Evolutionary conservation across 2,329 filamentous ascomycete species (phyloP).

Genomic region (Gaeumannomyces sp.): DNA sequence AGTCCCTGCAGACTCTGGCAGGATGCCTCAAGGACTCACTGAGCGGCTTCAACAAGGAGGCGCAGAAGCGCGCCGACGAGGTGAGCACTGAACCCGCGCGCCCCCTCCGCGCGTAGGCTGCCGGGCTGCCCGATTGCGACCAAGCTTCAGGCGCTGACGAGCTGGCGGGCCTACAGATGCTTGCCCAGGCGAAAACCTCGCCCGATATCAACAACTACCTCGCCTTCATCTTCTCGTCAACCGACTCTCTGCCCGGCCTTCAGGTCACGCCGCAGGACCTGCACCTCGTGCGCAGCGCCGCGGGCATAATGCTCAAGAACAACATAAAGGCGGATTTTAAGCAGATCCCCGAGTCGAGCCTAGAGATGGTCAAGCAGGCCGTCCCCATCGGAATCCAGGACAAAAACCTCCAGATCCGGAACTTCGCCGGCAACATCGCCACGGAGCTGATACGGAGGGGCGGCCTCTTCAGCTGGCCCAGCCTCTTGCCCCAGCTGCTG

Average conservation of each 20-base stretch:
- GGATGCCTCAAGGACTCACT: slow-evolving; percentile 87
- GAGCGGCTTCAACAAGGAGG: slow-evolving; percentile 70
- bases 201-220: slow-evolving; percentile 98
- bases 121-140: background rate
- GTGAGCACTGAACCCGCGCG: slow-evolving; percentile 46
- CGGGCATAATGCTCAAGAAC: slow-evolving; percentile 94
- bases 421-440: slow-evolving; percentile 85
- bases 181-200: slow-evolving; percentile 77
- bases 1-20: slow-evolving; percentile 83
- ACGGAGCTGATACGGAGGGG: slow-evolving; percentile 83
- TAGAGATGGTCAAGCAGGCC: slow-evolving; percentile 72
- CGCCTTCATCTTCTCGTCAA: slow-evolving; percentile 77
- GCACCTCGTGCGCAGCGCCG: slow-evolving; percentile 74
- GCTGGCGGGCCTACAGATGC: slow-evolving; percentile 59
- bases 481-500: slow-evolving; percentile 78
- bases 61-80: slow-evolving; percentile 83
- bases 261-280: slow-evolving; percentile 55
- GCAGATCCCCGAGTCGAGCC: slow-evolving; percentile 64
- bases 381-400: slow-evolving; percentile 78
- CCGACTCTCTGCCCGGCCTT: slow-evolving; percentile 55
- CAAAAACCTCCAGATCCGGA: slow-evolving; percentile 73
- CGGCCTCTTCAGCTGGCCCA: slow-evolving; percentile 84
- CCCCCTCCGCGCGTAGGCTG: slow-evolving; percentile 11
- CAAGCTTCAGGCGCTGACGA: slow-evolving; percentile 2
- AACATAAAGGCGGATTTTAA: slow-evolving; percentile 74